Percentiles rank a stretch among this genome's conserved stretches.
phyloP scores from a whole-genome alignment of 1,284 basidiomycete genomes.

The Coniophora puteana region DNA sequence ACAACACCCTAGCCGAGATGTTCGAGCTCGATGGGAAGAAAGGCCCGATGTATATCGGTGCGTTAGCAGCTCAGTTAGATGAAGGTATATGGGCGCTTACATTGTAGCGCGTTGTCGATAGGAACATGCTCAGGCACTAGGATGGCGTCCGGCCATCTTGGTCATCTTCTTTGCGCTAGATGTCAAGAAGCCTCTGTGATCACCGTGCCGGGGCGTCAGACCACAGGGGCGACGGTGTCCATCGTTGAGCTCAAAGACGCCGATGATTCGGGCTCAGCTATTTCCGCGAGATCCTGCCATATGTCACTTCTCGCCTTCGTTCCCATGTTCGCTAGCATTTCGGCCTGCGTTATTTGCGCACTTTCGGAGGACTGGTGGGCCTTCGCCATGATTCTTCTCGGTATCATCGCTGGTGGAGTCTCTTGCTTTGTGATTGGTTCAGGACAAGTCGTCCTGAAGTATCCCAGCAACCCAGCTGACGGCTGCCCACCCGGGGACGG shows the following conservation, averaged over 20 bases:
- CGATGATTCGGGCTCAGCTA: slow-evolving; percentile 3
- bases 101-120: too few relatives aligned
- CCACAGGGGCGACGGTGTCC: slow-evolving; percentile 14
- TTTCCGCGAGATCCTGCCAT: too few relatives aligned
- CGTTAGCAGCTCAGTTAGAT: too few relatives aligned
- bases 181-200: too few relatives aligned
- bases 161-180: too few relatives aligned
- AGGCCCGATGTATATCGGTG: slow-evolving; percentile 7
- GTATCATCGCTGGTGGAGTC: slow-evolving; percentile 25
- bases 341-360: slow-evolving; percentile 19
- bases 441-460: slow-evolving; percentile 15
- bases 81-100: too few relatives aligned
- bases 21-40: slow-evolving; percentile 12
- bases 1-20: slow-evolving; percentile 5
- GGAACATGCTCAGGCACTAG: too few relatives aligned
- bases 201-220: slow-evolving; percentile 19
- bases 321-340: slow-evolving; percentile 21
- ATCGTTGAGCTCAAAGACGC: slow-evolving; percentile 17
- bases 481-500: slow-evolving; percentile 24
- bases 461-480: slow-evolving; percentile 11
- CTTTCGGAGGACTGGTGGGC: slow-evolving; percentile 22
- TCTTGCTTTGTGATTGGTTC: slow-evolving; percentile 27
- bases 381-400: slow-evolving; percentile 27
- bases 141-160: too few relatives aligned
- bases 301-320: slow-evolving; percentile 13